A percentile compares a stretch with the other conserved stretches of the same genome.
Conservation (phyloP, 345 rosid genomes). For the Rhodamnia argentea region DNA sequence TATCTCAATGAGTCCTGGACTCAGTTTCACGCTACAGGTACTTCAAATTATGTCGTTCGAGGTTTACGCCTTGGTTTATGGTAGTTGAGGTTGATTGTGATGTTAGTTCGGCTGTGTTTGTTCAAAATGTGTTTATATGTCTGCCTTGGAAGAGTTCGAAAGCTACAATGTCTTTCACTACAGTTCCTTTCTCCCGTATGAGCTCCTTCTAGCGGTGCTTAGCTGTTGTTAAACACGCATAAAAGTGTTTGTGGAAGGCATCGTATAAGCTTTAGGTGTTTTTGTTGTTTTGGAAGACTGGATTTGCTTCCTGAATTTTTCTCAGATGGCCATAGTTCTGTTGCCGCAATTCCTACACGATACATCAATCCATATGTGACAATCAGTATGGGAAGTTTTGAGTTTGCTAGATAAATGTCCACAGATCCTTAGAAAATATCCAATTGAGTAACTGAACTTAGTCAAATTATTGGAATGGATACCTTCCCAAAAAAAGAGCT, state of each 20-base stretch:
- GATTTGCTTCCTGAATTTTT: not conserved
- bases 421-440: not conserved
- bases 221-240: not conserved
- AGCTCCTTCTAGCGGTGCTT: not conserved
- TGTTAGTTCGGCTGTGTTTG: not conserved
- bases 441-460: rapidly evolving
- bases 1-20: slow-evolving; percentile 95
- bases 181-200: not conserved
- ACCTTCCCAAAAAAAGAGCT: not conserved
- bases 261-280: not conserved
- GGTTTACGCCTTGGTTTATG: not conserved
- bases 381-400: not conserved
- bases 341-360: not conserved
- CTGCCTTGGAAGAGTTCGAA: not conserved
- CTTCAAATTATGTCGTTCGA: not conserved
- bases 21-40: slow-evolving; percentile 88
- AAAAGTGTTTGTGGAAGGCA: not conserved
- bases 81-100: not conserved
- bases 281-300: not conserved
- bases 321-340: not conserved
- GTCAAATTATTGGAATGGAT: not conserved
- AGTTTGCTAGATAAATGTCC: not conserved
- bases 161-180: not conserved
- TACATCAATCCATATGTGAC: not conserved
- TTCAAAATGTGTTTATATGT: not conserved